These are phyloP conservation scores for Daldinia vernicosa DNA, from an alignment of 495 filamentous ascomycete species.

Conservation along the genomic window DNA sequence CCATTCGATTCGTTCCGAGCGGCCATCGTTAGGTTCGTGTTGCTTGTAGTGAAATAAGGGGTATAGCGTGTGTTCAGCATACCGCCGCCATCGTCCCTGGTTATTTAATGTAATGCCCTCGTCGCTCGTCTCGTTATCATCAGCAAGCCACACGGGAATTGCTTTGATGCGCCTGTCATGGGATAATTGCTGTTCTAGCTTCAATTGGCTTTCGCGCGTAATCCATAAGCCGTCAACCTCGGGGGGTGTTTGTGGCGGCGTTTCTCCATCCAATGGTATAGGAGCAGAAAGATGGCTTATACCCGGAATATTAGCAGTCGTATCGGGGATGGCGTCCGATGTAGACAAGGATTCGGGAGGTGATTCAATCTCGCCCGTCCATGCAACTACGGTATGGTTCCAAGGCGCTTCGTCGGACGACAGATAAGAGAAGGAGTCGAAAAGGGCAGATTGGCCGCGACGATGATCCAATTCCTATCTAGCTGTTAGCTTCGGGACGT, in stretches of 20 bases:
- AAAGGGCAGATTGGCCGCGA: conserved; percentile 85
- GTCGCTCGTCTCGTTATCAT: conserved; percentile 69
- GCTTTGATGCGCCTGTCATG: conserved; percentile 71
- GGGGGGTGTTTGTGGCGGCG: conserved; percentile 62
- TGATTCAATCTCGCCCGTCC: conserved; percentile 87
- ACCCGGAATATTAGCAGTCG: conserved; percentile 52
- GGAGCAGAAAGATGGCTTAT: conserved; percentile 73
- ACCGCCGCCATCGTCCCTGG: conserved; percentile 83
- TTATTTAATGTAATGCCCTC: conserved; percentile 76
- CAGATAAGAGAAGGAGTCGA: conserved; percentile 86
- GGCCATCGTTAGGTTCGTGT: conserved; percentile 85
- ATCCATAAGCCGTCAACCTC: conserved; percentile 72
- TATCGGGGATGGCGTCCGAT: conserved; percentile 53
- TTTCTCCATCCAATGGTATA: conserved; percentile 70
- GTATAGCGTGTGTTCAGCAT: conserved; percentile 89
- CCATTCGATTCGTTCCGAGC: conserved; percentile 83
- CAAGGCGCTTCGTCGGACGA: conserved; percentile 77
- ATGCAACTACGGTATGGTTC: conserved; percentile 88
- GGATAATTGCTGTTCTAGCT: conserved; percentile 73
- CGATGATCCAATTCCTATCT: conserved; percentile 74
- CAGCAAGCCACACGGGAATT: conserved; percentile 84
- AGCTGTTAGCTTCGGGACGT: conserved; percentile 15
- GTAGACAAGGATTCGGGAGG: conserved; percentile 52
- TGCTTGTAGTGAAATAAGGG: conserved; percentile 93
- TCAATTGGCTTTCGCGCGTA: conserved; percentile 68